A percentile compares a stretch with the other conserved stretches of the same genome.
phyloP scores from a whole-genome alignment of 257 asterid species.

The Vinca minor region DNA sequence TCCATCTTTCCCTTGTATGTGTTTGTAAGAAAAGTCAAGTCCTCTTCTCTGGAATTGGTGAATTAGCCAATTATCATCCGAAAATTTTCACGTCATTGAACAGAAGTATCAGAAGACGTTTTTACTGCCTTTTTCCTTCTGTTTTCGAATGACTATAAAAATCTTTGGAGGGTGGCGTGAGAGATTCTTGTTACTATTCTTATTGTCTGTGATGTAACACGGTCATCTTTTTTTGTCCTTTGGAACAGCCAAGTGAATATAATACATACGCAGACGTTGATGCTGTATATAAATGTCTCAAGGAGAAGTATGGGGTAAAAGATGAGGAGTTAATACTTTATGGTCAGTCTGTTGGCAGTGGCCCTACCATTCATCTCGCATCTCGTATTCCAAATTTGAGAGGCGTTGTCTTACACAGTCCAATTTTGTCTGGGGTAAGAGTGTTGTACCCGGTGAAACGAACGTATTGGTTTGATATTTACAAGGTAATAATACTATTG shows the following conservation, averaged over 20 bases:
- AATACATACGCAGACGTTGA: conserved; percentile 97
- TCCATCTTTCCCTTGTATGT: no score
- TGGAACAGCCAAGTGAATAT: conserved; percentile 96
- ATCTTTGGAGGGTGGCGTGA: neutral
- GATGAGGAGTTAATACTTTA: conserved; percentile 85
- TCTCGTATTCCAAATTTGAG: conserved; percentile 77
- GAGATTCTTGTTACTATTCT: conserved; percentile 1
- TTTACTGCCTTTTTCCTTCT: no score
- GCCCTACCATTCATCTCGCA: conserved; percentile 95
- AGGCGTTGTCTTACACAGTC: conserved; percentile 95
- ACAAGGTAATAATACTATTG: conserved; percentile 75
- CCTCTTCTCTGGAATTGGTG: no score
- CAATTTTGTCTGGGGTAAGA: conserved; percentile 90
- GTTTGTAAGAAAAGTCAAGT: no score
- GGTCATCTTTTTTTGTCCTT: conserved; percentile 25
- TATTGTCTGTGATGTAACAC: conserved; percentile 29
- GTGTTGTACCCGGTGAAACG: conserved; percentile 92
- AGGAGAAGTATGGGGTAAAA: conserved; percentile 85
- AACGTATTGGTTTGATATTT: conserved; percentile 94
- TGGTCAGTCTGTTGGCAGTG: conserved; percentile 99
- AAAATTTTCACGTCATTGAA: no score
- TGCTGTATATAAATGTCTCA: conserved; percentile 94
- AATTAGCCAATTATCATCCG: no score
- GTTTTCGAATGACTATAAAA: conserved; percentile 1
- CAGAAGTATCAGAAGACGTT: no score